These are phyloP conservation scores for Neofusicoccum ribis DNA, from an alignment of 2,329 filamentous ascomycete species.

Conservation along the genomic window DNA sequence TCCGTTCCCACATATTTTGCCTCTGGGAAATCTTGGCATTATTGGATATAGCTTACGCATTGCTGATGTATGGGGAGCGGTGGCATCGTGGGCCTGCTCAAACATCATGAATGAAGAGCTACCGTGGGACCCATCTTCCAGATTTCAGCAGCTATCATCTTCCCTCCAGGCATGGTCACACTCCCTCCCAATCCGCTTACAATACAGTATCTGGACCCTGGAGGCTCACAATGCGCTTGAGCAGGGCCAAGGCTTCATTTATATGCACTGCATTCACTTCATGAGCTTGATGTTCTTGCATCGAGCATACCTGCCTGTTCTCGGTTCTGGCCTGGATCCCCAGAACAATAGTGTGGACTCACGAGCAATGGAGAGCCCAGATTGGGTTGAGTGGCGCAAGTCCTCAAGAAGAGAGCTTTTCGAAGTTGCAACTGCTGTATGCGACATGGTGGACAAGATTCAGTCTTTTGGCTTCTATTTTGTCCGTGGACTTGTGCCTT, in stretches of 20 bases:
- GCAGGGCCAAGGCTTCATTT: constrained; percentile 43
- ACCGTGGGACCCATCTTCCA: constrained; percentile 37
- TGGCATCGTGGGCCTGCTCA: constrained; percentile 43
- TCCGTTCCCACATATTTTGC: constrained; percentile 32
- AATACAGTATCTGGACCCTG: constrained; percentile 40
- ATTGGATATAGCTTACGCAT: constrained; percentile 41
- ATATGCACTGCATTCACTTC: constrained; percentile 45
- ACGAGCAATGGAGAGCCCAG: background rate
- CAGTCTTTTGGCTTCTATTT: constrained; percentile 43
- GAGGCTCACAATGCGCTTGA: constrained; percentile 45
- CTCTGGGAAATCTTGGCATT: constrained; percentile 37
- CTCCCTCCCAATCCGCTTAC: constrained; percentile 35
- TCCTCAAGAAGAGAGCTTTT: constrained; percentile 38
- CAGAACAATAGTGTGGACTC: background rate
- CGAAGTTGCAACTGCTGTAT: constrained; percentile 37
- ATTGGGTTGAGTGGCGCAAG: constrained; percentile 40
- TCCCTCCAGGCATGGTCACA: constrained; percentile 39
- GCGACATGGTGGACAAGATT: constrained; percentile 45
- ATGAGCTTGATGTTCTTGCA: constrained; percentile 46
- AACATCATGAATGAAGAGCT: constrained; percentile 37
- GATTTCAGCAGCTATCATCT: constrained; percentile 38
- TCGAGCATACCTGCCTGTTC: constrained; percentile 41
- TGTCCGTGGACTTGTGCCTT: constrained; percentile 41
- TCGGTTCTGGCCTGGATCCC: constrained; percentile 33
- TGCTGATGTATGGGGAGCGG: constrained; percentile 44